phyloP scores from a whole-genome alignment of 2,329 filamentous ascomycete genomes.

The Fusarium domesticum region DNA sequence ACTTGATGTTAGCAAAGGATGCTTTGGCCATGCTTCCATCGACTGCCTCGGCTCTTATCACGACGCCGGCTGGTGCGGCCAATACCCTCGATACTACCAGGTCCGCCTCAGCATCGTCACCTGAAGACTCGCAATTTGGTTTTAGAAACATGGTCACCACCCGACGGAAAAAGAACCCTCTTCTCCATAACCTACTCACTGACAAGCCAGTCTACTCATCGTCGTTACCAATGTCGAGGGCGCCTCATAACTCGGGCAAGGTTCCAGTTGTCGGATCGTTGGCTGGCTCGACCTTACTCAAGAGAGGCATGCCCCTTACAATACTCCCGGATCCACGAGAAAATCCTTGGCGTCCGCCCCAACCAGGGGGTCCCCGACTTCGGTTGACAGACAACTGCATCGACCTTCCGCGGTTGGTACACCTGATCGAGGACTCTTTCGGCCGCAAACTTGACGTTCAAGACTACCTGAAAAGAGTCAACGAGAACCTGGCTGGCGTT shows the following conservation, averaged over 20 bases:
- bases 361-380: slow-evolving; percentile 57
- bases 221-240: slow-evolving; percentile 73
- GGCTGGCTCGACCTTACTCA: slow-evolving; percentile 72
- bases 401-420: slow-evolving; percentile 75
- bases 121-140: slow-evolving; percentile 52
- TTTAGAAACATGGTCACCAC: slow-evolving; percentile 53
- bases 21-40: slow-evolving; percentile 74
- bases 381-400: slow-evolving; percentile 76
- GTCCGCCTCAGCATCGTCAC: slow-evolving; percentile 18
- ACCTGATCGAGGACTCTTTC: slow-evolving; percentile 94
- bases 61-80: slow-evolving; percentile 80
- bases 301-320: slow-evolving; percentile 84
- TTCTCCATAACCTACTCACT: slow-evolving; percentile 94
- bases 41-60: slow-evolving; percentile 83
- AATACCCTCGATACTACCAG: slow-evolving; percentile 39
- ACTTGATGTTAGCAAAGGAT: slow-evolving; percentile 69
- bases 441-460: slow-evolving; percentile 76
- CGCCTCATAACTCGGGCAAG: slow-evolving; percentile 38
- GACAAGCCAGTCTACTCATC: slow-evolving; percentile 93
- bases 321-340: slow-evolving; percentile 75
- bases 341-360: slow-evolving; percentile 65
- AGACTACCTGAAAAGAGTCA: slow-evolving; percentile 79
- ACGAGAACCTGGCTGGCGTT: slow-evolving; percentile 78
- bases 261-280: slow-evolving; percentile 16
- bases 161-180: slow-evolving; percentile 65